phyloP scores from a whole-genome alignment of 352 stramenopile genomes.

The Phytophthora cryptogea region DNA sequence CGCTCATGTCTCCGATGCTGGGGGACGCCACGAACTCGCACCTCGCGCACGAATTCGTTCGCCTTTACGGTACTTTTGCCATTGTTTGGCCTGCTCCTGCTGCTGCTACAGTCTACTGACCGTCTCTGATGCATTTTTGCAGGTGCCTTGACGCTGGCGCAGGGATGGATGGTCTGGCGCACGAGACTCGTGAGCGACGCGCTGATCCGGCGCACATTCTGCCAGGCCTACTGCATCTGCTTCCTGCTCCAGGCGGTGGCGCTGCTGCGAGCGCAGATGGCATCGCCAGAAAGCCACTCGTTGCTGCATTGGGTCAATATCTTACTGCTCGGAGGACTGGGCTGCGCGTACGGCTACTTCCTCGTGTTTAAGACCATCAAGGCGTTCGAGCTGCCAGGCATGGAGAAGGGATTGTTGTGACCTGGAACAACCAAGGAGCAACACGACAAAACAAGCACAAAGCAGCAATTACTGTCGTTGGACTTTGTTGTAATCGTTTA shows the following conservation, averaged over 20 bases:
- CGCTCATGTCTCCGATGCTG: slow-evolving; percentile 77
- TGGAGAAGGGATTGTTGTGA: slow-evolving; percentile 60
- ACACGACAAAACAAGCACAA: background rate
- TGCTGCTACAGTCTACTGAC: slow-evolving; percentile 1
- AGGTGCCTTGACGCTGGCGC: slow-evolving; percentile 81
- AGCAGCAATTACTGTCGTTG: background rate
- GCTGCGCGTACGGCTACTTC: slow-evolving; percentile 82
- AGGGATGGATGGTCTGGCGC: slow-evolving; percentile 88
- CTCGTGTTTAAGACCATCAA: slow-evolving; percentile 89
- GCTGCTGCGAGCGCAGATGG: slow-evolving; percentile 73
- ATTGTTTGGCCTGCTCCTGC: background rate
- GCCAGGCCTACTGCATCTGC: slow-evolving; percentile 88
- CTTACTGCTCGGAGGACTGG: slow-evolving; percentile 64
- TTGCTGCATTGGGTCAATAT: slow-evolving; percentile 86
- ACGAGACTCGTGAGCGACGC: slow-evolving; percentile 86
- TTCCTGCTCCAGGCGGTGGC: slow-evolving; percentile 79
- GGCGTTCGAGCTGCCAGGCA: slow-evolving; percentile 80
- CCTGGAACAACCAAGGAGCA: background rate
- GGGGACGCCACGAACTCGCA: slow-evolving; percentile 80
- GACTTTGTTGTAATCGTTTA: slow-evolving; percentile 26
- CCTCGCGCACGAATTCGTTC: slow-evolving; percentile 85
- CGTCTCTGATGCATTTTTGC: background rate
- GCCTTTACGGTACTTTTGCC: slow-evolving; percentile 68
- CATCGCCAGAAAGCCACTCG: slow-evolving; percentile 78
- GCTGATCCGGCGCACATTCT: slow-evolving; percentile 86